A percentile compares a stretch with the other conserved stretches of the same genome.
phyloP scores from a whole-genome alignment of 169 alveolate species.

The Plasmodium ovale region DNA sequence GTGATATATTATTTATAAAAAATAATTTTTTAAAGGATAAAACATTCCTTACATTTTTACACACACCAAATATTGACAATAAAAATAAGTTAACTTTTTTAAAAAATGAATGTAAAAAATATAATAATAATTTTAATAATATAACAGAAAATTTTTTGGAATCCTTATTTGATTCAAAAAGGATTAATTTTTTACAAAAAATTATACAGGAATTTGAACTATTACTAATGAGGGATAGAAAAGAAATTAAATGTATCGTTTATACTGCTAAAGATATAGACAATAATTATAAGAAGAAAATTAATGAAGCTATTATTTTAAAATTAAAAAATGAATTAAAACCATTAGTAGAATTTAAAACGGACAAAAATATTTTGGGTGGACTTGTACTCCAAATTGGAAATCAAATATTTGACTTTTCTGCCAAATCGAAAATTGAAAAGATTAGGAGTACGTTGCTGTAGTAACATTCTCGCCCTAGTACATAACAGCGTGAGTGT shows the following conservation, averaged over 20 bases:
- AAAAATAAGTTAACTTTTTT: constrained; percentile 51
- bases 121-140: constrained; percentile 42
- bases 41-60: constrained; percentile 38
- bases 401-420: constrained; percentile 68
- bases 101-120: constrained; percentile 63
- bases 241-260: constrained; percentile 71
- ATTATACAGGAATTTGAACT: constrained; percentile 70
- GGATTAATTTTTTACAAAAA: constrained; percentile 42
- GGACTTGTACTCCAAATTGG: constrained; percentile 68
- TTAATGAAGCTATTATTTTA: constrained; percentile 31
- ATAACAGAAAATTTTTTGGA: constrained; percentile 56
- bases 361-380: constrained; percentile 47
- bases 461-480: neutral
- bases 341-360: constrained; percentile 55
- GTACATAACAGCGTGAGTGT: too few species aligned
- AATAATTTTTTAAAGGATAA: constrained; percentile 37
- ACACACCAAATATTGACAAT: constrained; percentile 61
- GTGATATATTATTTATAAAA: constrained; percentile 64
- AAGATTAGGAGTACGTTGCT: constrained; percentile 45
- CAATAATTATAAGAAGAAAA: constrained; percentile 44
- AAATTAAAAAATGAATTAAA: constrained; percentile 52
- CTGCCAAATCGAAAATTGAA: constrained; percentile 71
- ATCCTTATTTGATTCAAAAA: constrained; percentile 69
- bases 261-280: constrained; percentile 65
- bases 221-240: constrained; percentile 47